phyloP scores from a whole-genome alignment of 164 flowering plant genomes.

The Magnolia kwangsiensis region DNA sequence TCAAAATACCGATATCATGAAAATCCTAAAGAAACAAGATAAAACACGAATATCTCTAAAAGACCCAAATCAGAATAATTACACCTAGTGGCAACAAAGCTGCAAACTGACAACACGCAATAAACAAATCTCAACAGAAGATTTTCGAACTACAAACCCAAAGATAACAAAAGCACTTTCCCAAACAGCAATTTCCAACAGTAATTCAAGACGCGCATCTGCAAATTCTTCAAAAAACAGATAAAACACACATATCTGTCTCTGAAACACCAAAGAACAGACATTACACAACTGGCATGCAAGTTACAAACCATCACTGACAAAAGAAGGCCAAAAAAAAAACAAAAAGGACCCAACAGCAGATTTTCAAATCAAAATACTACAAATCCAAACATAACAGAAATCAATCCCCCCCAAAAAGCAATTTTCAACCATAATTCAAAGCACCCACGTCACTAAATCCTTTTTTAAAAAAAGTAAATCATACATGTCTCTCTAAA shows the following conservation, averaged over 20 bases:
- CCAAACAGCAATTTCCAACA: background rate
- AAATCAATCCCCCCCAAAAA: background rate
- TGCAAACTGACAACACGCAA: no score
- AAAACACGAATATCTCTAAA: background rate
- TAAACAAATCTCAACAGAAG: no score
- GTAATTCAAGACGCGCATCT: background rate
- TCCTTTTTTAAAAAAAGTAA: background rate
- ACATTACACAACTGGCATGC: background rate
- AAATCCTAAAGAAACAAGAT: background rate
- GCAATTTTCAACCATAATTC: background rate
- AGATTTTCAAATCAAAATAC: background rate
- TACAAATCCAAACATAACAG: background rate
- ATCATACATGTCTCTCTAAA: background rate
- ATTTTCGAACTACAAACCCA: background rate
- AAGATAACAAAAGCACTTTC: background rate
- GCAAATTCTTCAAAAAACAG: no score
- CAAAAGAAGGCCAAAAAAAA: no score
- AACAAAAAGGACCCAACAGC: no score
- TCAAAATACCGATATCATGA: background rate
- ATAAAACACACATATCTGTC: no score
- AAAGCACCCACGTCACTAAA: background rate
- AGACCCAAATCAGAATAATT: background rate
- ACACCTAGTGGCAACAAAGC: no score
- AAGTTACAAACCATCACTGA: no score
- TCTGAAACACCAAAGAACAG: no score